Conservation (phyloP, 2,329 filamentous ascomycete species). For the Aspergillus intermedius region DNA sequence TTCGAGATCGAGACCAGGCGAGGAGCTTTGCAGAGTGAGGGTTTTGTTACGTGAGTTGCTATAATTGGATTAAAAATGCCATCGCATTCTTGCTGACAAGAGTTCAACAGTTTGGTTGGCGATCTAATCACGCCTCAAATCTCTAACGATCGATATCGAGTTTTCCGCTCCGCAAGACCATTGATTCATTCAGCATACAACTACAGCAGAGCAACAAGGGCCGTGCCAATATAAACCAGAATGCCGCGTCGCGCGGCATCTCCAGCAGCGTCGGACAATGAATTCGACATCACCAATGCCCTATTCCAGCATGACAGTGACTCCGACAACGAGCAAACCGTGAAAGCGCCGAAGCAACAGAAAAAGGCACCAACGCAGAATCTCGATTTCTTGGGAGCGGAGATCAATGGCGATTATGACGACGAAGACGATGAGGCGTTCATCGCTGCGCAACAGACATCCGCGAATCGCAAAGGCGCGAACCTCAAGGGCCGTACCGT, state of each 20-base stretch:
- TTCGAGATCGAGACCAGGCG: not conserved
- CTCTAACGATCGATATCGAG: not conserved
- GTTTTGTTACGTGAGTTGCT: not conserved
- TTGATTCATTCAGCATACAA: not conserved
- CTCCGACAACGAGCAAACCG: constrained; percentile 36
- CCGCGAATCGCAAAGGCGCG: constrained; percentile 76
- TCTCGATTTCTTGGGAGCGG: constrained; percentile 53
- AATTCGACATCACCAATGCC: constrained; percentile 79
- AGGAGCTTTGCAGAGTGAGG: not conserved
- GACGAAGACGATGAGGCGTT: constrained; percentile 71
- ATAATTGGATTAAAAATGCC: not conserved
- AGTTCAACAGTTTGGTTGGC: too few relatives aligned
- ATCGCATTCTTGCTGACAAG: not conserved
- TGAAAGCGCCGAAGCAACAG: constrained; percentile 43
- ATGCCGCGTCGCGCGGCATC: constrained; percentile 73
- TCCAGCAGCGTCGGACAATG: constrained; percentile 78
- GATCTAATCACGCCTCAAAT: not conserved
- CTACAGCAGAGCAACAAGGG: not conserved
- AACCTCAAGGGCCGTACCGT: constrained; percentile 78
- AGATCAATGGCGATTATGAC: constrained; percentile 43
- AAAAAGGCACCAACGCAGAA: constrained; percentile 27
- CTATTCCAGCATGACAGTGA: constrained; percentile 59
- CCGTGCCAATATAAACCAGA: constrained; percentile 7
- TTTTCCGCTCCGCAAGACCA: not conserved
- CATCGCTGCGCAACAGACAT: constrained; percentile 80